Base-by-base conservation (phyloP, 306 rosid species). In the Carpinus viminea region DNA sequence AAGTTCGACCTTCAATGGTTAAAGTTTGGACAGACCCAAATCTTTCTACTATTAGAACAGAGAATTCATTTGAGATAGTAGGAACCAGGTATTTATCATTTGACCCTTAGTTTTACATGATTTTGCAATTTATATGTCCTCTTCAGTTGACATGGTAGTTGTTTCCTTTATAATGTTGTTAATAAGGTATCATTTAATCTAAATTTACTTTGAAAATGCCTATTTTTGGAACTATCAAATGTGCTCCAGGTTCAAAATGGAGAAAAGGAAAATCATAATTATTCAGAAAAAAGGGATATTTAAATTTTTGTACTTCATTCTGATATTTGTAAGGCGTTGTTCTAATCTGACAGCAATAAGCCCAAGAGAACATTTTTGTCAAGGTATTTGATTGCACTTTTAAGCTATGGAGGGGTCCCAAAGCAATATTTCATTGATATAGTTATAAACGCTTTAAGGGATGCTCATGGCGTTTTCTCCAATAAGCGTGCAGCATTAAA, bases 351-450 rank as follows among this genome's bases (percentile, higher is more conserved):
- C 97, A 93, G 98, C 78, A 80, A 81, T 51, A 73, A 72, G 1
- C 93, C 90, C 3, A 85, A 84, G 65, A 87, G 75, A 79, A 5
- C 92, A 12, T 85, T 50, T 69, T 83, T 94, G 60, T 90, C 94
- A 0, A 87, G 71, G 87, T 0, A 73, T 76, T 87, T 94, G 56
- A 88, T 90, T 60, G 89, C 91, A 70, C 94, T 92, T 75, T 79
- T 94, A 56, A 88, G 88, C 84, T 85, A 86, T 76, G 98, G 98
- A 80, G 97, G 98, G 46, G 97, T 93, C 45, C 94, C 91, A 31
- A 79, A 87, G 56, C 88, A 89, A 18, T 90, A 81, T 78, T 93
- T 93, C 87, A 75, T 80, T 87, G 80, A 81, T 52, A 20, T 84
- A 78, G 91, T 93, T 31, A 11, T 10, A 70, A 78, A 68, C 51